Base-by-base conservation (phyloP, 1,139 yeast genomes). In the Saccharomycopsis hybrid region DNA sequence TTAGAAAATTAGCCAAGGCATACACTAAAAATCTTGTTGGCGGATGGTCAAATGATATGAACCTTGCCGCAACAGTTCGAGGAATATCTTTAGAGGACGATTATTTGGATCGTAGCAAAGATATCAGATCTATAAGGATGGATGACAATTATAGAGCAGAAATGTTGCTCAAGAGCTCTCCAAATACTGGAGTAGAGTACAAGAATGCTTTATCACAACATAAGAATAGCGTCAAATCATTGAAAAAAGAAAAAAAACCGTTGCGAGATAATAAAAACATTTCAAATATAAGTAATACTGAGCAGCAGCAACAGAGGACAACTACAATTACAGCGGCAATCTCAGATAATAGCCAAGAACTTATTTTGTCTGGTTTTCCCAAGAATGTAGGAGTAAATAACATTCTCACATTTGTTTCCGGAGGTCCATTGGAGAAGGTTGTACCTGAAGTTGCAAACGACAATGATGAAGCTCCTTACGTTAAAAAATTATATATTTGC, bases 361-460 rank as follows among this genome's bases (percentile, higher is more conserved):
- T 73, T 11, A 60, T 65, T 31, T 57, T 75, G 5, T 62, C 62
- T 5, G 65, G 68, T 39, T 63, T 77, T 18, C 74, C 77, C 0
- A 56, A 57, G 0, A 58, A 62, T 31, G 68, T 72, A 4, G 81
- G 85, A 5, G 57, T 80, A 4, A 71, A 69, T 31, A 69, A 78
- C 36, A 63, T 85, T 9, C 58, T 85, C 18, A 64, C 79, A 1
- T 86, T 81, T 56, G 70, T 85, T 0, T 69, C 74, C 58, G 95
- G 95, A 0, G 96, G 96, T 0, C 88, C 92, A 0, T 65, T 86
- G 44, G 89, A 84, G 57, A 41, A 40, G 27, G 36, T 52, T 5
- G 36, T 18, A 7, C 45, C 46, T 4, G 73, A 72, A 54, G 61
- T 83, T 2, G n/a, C n/a, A n/a, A 66, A 63, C 3, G 50, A 63